Base-by-base conservation (phyloP, 176 grass and related monocot species). In the Typha latifolia region DNA sequence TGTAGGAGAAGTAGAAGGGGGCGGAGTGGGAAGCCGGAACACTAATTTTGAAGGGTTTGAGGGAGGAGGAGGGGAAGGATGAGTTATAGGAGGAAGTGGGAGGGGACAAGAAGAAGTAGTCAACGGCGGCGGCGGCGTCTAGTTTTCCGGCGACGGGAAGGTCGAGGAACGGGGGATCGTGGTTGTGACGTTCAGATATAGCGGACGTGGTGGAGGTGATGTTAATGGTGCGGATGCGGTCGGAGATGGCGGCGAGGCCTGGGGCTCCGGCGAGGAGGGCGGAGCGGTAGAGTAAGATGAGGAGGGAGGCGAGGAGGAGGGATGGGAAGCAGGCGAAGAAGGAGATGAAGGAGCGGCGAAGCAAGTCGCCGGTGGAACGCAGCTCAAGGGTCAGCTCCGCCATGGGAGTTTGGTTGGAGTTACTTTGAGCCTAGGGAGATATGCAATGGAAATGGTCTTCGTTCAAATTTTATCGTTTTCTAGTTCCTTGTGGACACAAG, bases 221-320 rank as follows among this genome's bases (percentile, higher is more conserved):
- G 6, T 75, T 78, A 56, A 97, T 66, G 11, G 75, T 47, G 3
- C 85, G 93, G 66, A 89, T 82, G 62, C 80, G 61, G 68, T 91
- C 88, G n/a, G 78, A 63, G 24, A 86, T 70, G 56, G 88, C 74
- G 51, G 82, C 69, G 59, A 91, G 88, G 72, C 82, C 74, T 13
- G 84, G 78, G 31, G 78, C 83, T 74, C 80, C 88, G 22, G 78
- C 78, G 69, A 91, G 75, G 75, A 96, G 80, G 32, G 85, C 93
- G 23, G 80, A 82, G 61, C 82, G 93, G 77, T 89, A 91, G 61
- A 82, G 77, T 49, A 88, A 69, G 70, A 91, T 77, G 37, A 89
- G 88, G 57, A 91, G 69, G 62, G 93, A 66, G 12, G 80, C 71
- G 47, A 91, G 72, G 72, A 91, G 71, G 22, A 91, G 77, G 37